Conservation (phyloP, 306 rosid species). For the Luffa aegyptiaca region DNA sequence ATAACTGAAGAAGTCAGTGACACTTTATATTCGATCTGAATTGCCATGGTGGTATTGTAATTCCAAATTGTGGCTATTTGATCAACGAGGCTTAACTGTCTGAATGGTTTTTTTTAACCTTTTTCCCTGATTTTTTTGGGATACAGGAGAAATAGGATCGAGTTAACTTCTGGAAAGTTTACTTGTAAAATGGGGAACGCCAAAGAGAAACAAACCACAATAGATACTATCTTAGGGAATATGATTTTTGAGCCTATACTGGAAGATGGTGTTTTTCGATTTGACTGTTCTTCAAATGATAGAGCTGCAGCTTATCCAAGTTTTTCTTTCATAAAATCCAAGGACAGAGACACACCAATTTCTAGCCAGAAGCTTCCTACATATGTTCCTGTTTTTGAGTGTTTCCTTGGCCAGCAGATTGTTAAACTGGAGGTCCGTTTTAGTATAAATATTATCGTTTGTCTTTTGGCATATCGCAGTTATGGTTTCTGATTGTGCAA, state of each 20-base stretch:
- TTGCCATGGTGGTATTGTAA: background rate
- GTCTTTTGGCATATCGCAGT: background rate
- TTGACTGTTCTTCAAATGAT: slow-evolving; percentile 65
- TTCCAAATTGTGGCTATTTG: background rate
- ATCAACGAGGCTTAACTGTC: background rate
- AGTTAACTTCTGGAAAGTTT: slow-evolving; percentile 19
- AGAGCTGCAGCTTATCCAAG: slow-evolving; percentile 65
- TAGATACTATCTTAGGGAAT: slow-evolving; percentile 37
- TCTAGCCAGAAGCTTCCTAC: slow-evolving; percentile 37
- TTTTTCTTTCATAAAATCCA: slow-evolving; percentile 47
- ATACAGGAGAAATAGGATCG: slow-evolving; percentile 36
- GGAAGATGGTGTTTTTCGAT: slow-evolving; percentile 75
- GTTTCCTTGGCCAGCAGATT: slow-evolving; percentile 47
- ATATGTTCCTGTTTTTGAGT: slow-evolving; percentile 47
- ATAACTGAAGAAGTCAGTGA: background rate
- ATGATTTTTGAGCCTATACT: slow-evolving; percentile 69
- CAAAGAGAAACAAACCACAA: slow-evolving; percentile 20
- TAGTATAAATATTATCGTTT: background rate
- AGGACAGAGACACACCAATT: slow-evolving; percentile 47
- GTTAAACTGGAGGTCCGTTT: slow-evolving; percentile 64
- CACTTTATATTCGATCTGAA: background rate
- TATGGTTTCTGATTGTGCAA: background rate
- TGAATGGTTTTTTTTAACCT: background rate
- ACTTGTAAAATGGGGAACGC: slow-evolving; percentile 36
- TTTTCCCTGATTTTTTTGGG: background rate